phyloP scores from a whole-genome alignment of 345 rosid species.

The Moricandia moricandioides region DNA sequence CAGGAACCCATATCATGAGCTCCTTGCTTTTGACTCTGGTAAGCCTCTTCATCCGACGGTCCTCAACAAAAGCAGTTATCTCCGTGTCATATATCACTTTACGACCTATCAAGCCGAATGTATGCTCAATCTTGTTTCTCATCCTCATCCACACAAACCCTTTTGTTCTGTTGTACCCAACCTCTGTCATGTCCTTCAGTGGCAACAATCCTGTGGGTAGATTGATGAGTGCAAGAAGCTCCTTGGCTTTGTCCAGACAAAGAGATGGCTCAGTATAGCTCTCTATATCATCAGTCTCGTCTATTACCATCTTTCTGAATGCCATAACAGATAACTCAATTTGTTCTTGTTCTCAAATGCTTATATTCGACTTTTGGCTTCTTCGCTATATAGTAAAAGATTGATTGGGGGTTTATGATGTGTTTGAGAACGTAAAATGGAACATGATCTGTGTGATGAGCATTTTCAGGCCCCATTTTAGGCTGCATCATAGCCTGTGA shows the following conservation, averaged over 20 bases:
- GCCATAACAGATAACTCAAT: constrained; percentile 28
- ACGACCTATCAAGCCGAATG: constrained; percentile 38
- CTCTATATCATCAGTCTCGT: constrained; percentile 45
- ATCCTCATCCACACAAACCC: constrained; percentile 72
- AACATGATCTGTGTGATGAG: constrained; percentile 23
- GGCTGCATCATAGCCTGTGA: constrained; percentile 12
- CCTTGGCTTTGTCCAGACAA: constrained; percentile 48
- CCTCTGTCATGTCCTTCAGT: constrained; percentile 49
- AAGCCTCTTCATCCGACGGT: constrained; percentile 43
- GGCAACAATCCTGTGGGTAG: constrained; percentile 62
- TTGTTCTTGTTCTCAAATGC: background rate
- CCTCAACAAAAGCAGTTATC: constrained; percentile 53
- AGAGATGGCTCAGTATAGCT: constrained; percentile 42
- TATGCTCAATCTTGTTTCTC: constrained; percentile 44
- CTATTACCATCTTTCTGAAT: constrained; percentile 17
- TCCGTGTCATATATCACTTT: constrained; percentile 48
- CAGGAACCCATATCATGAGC: constrained; percentile 55
- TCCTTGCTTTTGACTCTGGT: constrained; percentile 60
- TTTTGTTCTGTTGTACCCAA: constrained; percentile 47
- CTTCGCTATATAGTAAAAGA: constrained; percentile 9
- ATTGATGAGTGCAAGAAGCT: constrained; percentile 44
- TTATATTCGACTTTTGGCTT: background rate
- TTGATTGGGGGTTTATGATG: background rate
- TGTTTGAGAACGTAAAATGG: background rate
- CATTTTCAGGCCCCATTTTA: constrained; percentile 14